These are phyloP conservation scores for Gossypium bickii DNA, from an alignment of 345 rosid species.

Conservation along the genomic window DNA sequence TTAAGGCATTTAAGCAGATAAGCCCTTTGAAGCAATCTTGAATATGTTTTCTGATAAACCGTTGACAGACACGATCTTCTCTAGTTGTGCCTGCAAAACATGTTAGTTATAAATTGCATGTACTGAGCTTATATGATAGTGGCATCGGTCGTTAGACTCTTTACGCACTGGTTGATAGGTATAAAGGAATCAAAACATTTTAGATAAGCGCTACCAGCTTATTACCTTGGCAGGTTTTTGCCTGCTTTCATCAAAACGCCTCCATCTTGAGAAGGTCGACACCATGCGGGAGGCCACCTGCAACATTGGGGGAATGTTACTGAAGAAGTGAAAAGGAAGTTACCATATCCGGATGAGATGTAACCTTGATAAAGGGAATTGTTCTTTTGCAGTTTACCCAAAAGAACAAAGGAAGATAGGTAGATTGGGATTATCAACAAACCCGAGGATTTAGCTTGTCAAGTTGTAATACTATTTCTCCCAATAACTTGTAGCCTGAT, in stretches of 20 bases:
- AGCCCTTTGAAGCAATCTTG: slow-evolving; percentile 92
- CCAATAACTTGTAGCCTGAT: slow-evolving; percentile 91
- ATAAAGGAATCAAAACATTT: not conserved
- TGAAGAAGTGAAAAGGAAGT: not conserved
- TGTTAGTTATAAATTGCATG: not conserved
- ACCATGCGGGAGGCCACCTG: slow-evolving; percentile 97
- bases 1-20: slow-evolving; percentile 46
- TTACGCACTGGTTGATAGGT: not conserved
- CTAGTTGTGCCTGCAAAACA: slow-evolving; percentile 75
- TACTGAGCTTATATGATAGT: not conserved
- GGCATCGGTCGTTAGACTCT: too few relatives aligned
- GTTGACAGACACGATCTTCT: slow-evolving; percentile 82
- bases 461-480: slow-evolving; percentile 76
- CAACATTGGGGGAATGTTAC: not conserved
- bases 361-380: not conserved
- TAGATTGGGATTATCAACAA: not conserved
- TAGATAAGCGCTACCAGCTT: not conserved
- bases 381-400: not conserved
- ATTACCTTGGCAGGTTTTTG: slow-evolving; percentile 83
- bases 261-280: slow-evolving; percentile 98
- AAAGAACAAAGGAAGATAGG: not conserved
- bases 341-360: not conserved
- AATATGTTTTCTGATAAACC: slow-evolving; percentile 92
- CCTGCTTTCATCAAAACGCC: slow-evolving; percentile 75
- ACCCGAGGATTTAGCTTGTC: slow-evolving; percentile 98